Evolutionary conservation across 2,329 filamentous ascomycete species (phyloP).

Genomic region (Pseudogymnoascus sp.): DNA sequence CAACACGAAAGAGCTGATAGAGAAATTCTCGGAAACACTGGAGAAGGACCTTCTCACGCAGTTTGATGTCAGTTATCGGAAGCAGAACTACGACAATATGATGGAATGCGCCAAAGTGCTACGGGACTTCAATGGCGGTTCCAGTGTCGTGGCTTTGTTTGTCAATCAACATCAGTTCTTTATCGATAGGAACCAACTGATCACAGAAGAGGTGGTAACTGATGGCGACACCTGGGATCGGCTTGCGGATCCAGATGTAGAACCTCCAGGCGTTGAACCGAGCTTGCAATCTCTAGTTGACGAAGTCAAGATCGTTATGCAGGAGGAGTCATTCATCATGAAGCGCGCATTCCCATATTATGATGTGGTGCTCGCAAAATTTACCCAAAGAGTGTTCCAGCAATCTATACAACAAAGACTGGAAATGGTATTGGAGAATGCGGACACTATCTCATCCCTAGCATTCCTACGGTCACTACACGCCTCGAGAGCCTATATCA

Average conservation of each 20-base stretch:
- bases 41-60: constrained; percentile 94
- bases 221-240: constrained; percentile 72
- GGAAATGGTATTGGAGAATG: constrained; percentile 93
- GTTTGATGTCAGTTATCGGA: constrained; percentile 94
- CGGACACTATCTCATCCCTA: constrained; percentile 81
- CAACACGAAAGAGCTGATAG: constrained; percentile 80
- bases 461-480: constrained; percentile 89
- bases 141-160: constrained; percentile 90
- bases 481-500: constrained; percentile 83
- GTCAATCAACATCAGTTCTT: constrained; percentile 99
- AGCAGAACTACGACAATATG: constrained; percentile 97
- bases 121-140: constrained; percentile 90
- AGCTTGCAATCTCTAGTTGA: constrained; percentile 88
- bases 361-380: constrained; percentile 86
- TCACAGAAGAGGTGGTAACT: constrained; percentile 58
- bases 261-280: constrained; percentile 84
- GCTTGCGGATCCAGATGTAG: constrained; percentile 87
- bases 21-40: constrained; percentile 92
- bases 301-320: constrained; percentile 90
- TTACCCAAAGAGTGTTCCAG: constrained; percentile 92
- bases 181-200: constrained; percentile 88
- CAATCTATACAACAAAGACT: constrained; percentile 95
- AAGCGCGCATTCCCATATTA: constrained; percentile 94
- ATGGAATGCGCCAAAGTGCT: constrained; percentile 91
- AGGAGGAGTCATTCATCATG: constrained; percentile 95